phyloP scores from a whole-genome alignment of 2,329 filamentous ascomycete genomes.

The Colletotrichum eleusines region DNA sequence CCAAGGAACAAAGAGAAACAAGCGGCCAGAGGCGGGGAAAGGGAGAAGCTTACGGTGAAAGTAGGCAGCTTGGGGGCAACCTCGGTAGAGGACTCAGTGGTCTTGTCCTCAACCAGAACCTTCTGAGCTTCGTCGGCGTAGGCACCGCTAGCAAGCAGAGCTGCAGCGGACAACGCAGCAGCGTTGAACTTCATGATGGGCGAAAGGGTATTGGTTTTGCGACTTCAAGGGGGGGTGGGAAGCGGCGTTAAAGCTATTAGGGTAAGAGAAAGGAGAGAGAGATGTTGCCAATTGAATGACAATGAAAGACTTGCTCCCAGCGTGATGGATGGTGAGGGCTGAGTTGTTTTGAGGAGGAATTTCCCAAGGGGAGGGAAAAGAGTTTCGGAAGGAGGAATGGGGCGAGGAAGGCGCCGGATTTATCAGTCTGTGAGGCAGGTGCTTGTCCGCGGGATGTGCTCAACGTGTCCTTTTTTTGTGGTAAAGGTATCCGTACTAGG shows the following conservation, averaged over 20 bases:
- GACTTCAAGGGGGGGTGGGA: constrained; percentile 1
- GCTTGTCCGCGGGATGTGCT: constrained; percentile 32
- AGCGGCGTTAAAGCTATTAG: constrained; percentile 33
- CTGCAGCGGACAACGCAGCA: constrained; percentile 80
- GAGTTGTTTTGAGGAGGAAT: constrained; percentile 31
- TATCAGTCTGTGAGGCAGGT: constrained; percentile 41
- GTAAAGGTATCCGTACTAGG: constrained; percentile 26
- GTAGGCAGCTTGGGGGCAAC: constrained; percentile 77
- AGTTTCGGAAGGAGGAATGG: constrained; percentile 41
- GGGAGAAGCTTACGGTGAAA: constrained; percentile 80
- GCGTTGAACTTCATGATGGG: constrained; percentile 86
- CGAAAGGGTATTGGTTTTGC: constrained; percentile 33
- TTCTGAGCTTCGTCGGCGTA: constrained; percentile 76
- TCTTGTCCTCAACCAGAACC: constrained; percentile 60
- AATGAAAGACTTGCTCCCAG: constrained; percentile 32
- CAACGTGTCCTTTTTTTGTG: constrained; percentile 45
- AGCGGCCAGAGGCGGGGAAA: neutral
- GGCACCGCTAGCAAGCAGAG: constrained; percentile 77
- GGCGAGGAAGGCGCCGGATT: constrained; percentile 40
- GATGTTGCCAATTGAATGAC: constrained; percentile 39
- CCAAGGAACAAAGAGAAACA: constrained; percentile 22
- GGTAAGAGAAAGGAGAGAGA: constrained; percentile 16
- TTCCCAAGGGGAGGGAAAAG: constrained; percentile 38
- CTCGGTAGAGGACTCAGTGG: constrained; percentile 65
- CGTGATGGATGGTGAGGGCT: constrained; percentile 30